These are phyloP conservation scores for Spergularia azorica DNA, from an alignment of 179 eudicot genomes.

Conservation along the genomic window DNA sequence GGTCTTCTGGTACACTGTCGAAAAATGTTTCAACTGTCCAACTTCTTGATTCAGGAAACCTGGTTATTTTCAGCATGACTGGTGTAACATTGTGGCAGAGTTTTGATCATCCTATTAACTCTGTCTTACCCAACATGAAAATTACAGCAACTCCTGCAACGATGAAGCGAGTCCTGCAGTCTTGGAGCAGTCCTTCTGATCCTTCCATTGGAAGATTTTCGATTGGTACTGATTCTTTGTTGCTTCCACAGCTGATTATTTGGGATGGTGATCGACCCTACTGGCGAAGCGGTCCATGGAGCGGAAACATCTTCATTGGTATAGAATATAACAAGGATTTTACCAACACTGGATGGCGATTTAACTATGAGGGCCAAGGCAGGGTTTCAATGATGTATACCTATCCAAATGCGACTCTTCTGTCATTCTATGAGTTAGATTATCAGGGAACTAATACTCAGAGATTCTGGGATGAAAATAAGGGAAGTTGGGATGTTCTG, in stretches of 20 bases:
- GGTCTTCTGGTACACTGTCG: slow-evolving; percentile 33
- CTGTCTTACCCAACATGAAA: slow-evolving; percentile 37
- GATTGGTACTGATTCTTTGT: slow-evolving; percentile 8
- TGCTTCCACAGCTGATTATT: slow-evolving; percentile 14
- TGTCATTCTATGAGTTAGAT: not conserved
- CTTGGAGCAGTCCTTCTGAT: slow-evolving; percentile 41
- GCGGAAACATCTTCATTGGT: slow-evolving; percentile 31
- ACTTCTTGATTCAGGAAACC: slow-evolving; percentile 47
- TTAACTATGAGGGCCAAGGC: slow-evolving; percentile 2
- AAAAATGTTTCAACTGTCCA: slow-evolving; percentile 22
- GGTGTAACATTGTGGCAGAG: slow-evolving; percentile 46
- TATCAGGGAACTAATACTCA: not conserved
- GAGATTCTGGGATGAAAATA: slow-evolving; percentile 18
- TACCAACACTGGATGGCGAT: not conserved
- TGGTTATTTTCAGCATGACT: slow-evolving; percentile 32
- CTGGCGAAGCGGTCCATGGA: slow-evolving; percentile 43
- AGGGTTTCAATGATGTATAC: not conserved
- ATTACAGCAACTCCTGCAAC: not conserved
- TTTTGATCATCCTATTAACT: slow-evolving; percentile 51
- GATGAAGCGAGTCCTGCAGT: not conserved
- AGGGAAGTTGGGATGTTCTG: slow-evolving; percentile 24
- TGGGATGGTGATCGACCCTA: slow-evolving; percentile 28
- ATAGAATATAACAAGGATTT: slow-evolving; percentile 9
- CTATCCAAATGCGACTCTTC: not conserved
- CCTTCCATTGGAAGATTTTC: slow-evolving; percentile 38